phyloP scores from a whole-genome alignment of 2,329 filamentous ascomycete genomes.

The Colletotrichum caudatum region DNA sequence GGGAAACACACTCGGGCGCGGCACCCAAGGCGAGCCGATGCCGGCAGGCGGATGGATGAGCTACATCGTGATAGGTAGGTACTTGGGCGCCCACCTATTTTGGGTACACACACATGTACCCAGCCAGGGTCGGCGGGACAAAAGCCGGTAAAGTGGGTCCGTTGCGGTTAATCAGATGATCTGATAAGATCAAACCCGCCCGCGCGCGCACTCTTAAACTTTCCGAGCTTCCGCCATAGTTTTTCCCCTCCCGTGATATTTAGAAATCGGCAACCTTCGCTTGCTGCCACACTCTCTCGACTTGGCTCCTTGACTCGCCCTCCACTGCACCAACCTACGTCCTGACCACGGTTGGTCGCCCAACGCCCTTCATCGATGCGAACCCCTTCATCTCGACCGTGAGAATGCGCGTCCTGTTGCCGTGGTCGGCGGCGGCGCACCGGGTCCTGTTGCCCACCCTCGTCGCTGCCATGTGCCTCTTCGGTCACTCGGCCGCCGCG shows the following conservation, averaged over 20 bases:
- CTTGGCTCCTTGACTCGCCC: background rate
- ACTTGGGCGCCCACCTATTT: background rate
- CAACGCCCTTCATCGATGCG: constrained; percentile 12
- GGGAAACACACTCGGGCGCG: too few species aligned
- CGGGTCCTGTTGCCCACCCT: constrained; percentile 1
- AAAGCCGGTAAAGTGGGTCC: constrained; percentile 9
- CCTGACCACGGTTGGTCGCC: background rate
- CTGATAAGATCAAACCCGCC: constrained; percentile 41
- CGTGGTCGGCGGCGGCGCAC: constrained; percentile 10
- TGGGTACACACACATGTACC: background rate
- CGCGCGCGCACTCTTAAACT: background rate
- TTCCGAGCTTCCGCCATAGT: constrained; percentile 13
- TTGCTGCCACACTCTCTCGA: background rate
- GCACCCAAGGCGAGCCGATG: constrained; percentile 24
- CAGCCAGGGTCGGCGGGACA: background rate
- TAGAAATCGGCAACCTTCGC: background rate
- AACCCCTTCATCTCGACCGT: constrained; percentile 20
- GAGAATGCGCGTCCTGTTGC: constrained; percentile 25
- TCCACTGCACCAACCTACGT: background rate
- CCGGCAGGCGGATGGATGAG: constrained; percentile 26
- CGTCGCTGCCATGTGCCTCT: constrained; percentile 26
- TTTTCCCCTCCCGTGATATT: background rate
- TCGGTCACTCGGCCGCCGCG: constrained; percentile 24
- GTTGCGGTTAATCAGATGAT: constrained; percentile 40
- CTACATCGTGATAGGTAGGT: background rate